Base-by-base conservation (phyloP, 1,139 yeast species). In the Geotrichum phurueaensis region DNA sequence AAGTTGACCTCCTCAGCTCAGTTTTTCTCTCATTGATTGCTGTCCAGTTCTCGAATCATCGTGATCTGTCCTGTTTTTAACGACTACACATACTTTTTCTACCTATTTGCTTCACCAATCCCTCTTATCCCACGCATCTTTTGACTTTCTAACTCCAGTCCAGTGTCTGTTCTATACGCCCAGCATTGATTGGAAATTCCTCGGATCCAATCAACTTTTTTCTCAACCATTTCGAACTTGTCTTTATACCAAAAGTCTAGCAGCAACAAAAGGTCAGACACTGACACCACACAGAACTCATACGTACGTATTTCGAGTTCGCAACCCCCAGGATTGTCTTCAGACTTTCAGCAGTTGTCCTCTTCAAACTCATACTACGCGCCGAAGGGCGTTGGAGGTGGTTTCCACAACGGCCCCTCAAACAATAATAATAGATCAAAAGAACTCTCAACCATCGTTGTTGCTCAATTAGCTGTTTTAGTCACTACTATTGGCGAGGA, bases 401-500 rank as follows among this genome's bases (percentile, higher is more conserved):
- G 52, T 39, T 51, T 43, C 56, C 47, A 36, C 22, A 27, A 23
- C 53, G 54, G 55, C 53, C 54, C 58, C 56, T 45, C 56, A 47
- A 56, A 47, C 22, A 23, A 20, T 18, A 25, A 23, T 23, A 36
- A 29, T 54, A 59, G 52, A 55, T 47, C 58, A 47, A 53, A 58
- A 3, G 81, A 79, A 67, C 68, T 79, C 62, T 73, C 76, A 60
- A 79, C 80, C 70, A 80, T 80, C 57, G 73, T 80, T 55, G 70
- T 79, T 64, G 80, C 84, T 53, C 89, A 85, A 70, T 70, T 86
- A 57, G 77, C 82, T 23, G 77, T 85, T 56, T 73, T 84, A 60
- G 73, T 81, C 54, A 74, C 81, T 36, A 78, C 82, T 31, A 73
- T 80, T 63, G 70, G 77, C 36, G 71, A 73, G 22, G 73, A 74